Evolutionary conservation across 192 early-diverging fungal species (phyloP), one percentile per base, ranked within the genome.

Genomic region (Coemansia sp.): DNA sequence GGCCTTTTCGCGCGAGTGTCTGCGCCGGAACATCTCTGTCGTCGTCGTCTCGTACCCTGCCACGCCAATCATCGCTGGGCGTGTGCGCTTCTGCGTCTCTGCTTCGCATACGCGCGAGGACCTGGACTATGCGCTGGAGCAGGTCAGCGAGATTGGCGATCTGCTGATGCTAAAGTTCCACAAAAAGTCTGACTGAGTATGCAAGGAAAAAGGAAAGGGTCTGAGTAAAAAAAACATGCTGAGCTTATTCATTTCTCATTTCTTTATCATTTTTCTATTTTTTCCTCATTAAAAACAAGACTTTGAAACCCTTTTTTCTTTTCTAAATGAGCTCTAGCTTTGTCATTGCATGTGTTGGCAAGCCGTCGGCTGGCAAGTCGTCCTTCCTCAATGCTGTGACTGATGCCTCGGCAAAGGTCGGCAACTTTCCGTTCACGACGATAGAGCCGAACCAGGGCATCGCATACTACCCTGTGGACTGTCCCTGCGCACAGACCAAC

Each of bases 41-140:
- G 94, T 96, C 20, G 97, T 99, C 1, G 97, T 99, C 4, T 94
- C 92, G 40, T 95, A 96, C 74, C 97, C 95, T 3, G 97, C 95
- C 11, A 99, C 97, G 5, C 94, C 97, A n/a, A 96, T 97, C 59
- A 93, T 99, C 64, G 92, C 92, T 1, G 88, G 88, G 4, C 86
- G 96, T 48, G 95, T 96, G 34, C 82, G 96, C 48, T 95, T 98
- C 86, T 98, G 96, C 78, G 81, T 98, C 53, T 90, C 87, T 54
- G 91, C 95, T 1, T 86, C 95, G n/a, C 96, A 98, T 61, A 93
- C 93, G 2, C 88, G 89, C 67, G 92, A 93, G 63, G 96, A 98
- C 70, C 72, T 98, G 55, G 88, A 92, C 67, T 81, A 85, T 71
- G 87, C 88, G 19, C 68, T 92, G 41, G 81, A 85, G 59, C 77